A percentile compares a stretch with the other conserved stretches of the same genome.
phyloP scores from a whole-genome alignment of 306 rosid species.

The Vicia villosa region DNA sequence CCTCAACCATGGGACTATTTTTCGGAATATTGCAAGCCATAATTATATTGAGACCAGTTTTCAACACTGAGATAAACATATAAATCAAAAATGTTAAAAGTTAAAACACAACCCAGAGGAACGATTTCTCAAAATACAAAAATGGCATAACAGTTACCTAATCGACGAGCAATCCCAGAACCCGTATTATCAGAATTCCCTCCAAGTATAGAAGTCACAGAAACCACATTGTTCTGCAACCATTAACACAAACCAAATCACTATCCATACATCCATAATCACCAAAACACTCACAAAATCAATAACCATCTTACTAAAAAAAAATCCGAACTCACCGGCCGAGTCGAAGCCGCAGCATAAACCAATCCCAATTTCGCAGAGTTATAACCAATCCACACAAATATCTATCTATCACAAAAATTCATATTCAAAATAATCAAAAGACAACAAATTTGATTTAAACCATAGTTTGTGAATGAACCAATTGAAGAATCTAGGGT shows the following conservation, averaged over 20 bases:
- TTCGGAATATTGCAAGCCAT: slow-evolving; percentile 88
- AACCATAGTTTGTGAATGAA: background rate
- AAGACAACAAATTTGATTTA: background rate
- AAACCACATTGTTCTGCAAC: slow-evolving; percentile 57
- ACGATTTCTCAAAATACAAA: background rate
- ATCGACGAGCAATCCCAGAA: slow-evolving; percentile 75
- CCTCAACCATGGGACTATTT: slow-evolving; percentile 80
- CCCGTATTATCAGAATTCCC: slow-evolving; percentile 90
- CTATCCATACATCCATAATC: background rate
- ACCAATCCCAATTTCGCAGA: slow-evolving; percentile 73
- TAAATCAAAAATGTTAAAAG: background rate
- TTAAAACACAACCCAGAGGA: slow-evolving; percentile 5
- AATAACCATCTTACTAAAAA: slow-evolving; percentile 7
- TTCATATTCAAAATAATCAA: slow-evolving; percentile 12
- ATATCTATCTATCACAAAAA: slow-evolving; percentile 68
- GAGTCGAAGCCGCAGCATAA: slow-evolving; percentile 83
- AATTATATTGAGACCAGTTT: slow-evolving; percentile 76
- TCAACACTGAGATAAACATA: slow-evolving; percentile 55
- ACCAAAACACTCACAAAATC: background rate
- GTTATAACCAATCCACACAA: slow-evolving; percentile 87
- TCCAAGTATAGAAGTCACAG: slow-evolving; percentile 80
- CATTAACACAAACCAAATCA: slow-evolving; percentile 8
- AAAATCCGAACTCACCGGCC: slow-evolving; percentile 59
- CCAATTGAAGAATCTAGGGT: background rate
- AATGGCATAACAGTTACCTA: slow-evolving; percentile 52